These are phyloP conservation scores for Gossypium gossypioides DNA, from an alignment of 441 rosid species.

Conservation along the genomic window DNA sequence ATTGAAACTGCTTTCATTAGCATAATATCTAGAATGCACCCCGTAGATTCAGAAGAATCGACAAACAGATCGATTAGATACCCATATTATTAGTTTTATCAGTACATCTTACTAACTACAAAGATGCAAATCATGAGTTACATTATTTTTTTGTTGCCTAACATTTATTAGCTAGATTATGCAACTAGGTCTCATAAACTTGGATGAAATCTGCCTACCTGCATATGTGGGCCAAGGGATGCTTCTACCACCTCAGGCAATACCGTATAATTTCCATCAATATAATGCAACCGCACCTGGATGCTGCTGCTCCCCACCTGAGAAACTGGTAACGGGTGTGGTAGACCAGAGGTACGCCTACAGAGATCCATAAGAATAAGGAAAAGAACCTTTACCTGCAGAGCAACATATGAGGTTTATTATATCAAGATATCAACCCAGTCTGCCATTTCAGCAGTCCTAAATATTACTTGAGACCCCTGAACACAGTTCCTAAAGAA, in stretches of 20 bases:
- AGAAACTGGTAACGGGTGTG: constrained; percentile 85
- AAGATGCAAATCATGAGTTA: not conserved
- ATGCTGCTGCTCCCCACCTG: constrained; percentile 84
- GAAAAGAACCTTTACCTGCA: constrained; percentile 94
- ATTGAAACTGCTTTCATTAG: not conserved
- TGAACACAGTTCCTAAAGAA: not conserved
- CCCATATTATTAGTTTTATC: not conserved
- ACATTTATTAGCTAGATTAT: not conserved
- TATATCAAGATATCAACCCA: not conserved
- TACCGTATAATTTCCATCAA: constrained; percentile 92
- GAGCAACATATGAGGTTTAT: constrained; percentile 5
- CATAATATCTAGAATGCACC: not conserved
- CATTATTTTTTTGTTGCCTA: not conserved
- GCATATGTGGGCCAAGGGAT: constrained; percentile 98
- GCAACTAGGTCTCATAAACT: not conserved
- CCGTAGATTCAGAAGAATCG: not conserved
- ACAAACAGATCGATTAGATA: not conserved
- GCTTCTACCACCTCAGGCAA: constrained; percentile 99
- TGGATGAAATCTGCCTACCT: constrained; percentile 40
- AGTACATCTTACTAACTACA: not conserved
- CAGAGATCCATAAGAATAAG: constrained; percentile 97
- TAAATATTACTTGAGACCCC: not conserved
- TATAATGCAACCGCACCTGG: constrained; percentile 95
- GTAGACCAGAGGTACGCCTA: constrained; percentile 64
- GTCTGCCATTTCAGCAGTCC: not conserved